phyloP scores from a whole-genome alignment of 2,329 filamentous ascomycete species.

The Aureobasidium melanogenum region DNA sequence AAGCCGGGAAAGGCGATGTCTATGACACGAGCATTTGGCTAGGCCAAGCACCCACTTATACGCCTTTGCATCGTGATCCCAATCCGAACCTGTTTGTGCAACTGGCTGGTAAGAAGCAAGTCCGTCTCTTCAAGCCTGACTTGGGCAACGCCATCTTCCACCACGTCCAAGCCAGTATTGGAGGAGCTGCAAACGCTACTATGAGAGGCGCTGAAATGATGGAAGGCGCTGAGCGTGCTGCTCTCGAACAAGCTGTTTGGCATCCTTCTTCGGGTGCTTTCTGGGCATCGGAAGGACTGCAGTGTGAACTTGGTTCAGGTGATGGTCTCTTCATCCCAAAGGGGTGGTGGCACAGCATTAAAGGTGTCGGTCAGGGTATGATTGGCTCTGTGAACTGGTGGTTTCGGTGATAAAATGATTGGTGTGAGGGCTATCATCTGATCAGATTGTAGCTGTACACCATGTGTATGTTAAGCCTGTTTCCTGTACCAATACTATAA shows the following conservation, averaged over 20 bases:
- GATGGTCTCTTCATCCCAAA: conserved; percentile 72
- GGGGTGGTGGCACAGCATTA: conserved; percentile 83
- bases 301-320: conserved; percentile 53
- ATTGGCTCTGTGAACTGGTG: conserved; percentile 70
- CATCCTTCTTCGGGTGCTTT: conserved; percentile 20
- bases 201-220: conserved; percentile 87
- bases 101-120: conserved; percentile 60
- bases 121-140: conserved; percentile 61
- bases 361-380: conserved; percentile 49
- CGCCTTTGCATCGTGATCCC: conserved; percentile 83
- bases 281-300: conserved; percentile 28
- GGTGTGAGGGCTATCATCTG: neutral
- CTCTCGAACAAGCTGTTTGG: conserved; percentile 67
- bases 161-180: conserved; percentile 33
- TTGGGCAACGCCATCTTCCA: conserved; percentile 58
- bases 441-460: no score
- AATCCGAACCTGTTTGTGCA: conserved; percentile 92
- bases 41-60: conserved; percentile 76
- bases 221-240: conserved; percentile 61
- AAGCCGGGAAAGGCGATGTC: conserved; percentile 68
- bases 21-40: conserved; percentile 86
- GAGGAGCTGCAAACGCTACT: conserved; percentile 32
- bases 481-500: neutral
- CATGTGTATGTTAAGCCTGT: neutral
- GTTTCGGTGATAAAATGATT: conserved; percentile 48